Evolutionary conservation across 345 rosid species (phyloP).

Genomic region (Noccaea bulbosa): DNA sequence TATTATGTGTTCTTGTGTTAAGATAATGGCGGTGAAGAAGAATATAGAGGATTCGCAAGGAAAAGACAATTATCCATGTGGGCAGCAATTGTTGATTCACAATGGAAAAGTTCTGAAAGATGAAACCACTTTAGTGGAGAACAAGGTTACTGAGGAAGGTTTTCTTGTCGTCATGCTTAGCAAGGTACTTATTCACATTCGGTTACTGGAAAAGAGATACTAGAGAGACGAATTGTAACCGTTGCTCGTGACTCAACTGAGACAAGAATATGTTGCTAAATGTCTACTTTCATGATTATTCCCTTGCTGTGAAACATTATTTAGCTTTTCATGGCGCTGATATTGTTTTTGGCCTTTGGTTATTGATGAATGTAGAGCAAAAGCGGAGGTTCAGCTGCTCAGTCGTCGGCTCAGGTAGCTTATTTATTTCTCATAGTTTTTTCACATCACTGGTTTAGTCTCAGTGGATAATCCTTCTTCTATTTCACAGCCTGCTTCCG

Average conservation of each 20-base stretch:
- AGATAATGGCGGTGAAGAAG: conserved; percentile 98
- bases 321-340: conserved; percentile 21
- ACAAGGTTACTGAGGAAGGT: conserved; percentile 89
- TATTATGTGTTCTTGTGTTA: conserved; percentile 10
- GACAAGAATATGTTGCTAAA: conserved; percentile 5
- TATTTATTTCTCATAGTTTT: conserved; percentile 8
- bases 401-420: conserved; percentile 66
- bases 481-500: conserved; percentile 57
- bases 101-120: conserved; percentile 98
- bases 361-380: conserved; percentile 63
- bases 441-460: conserved; percentile 1
- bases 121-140: conserved; percentile 82
- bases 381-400: conserved; percentile 56
- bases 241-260: background rate
- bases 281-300: background rate
- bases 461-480: conserved; percentile 16
- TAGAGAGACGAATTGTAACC: background rate
- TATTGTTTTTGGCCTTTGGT: conserved; percentile 24
- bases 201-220: background rate
- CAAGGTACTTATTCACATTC: conserved; percentile 55
- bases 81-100: conserved; percentile 88
- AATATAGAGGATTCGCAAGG: conserved; percentile 95
- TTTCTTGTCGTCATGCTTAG: conserved; percentile 99
- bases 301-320: background rate
- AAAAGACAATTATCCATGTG: conserved; percentile 95